Percentiles rank a stretch among this genome's conserved stretches.
Conservation (phyloP, 176 grass and related monocot genomes). For the Oryza glumipatula region DNA sequence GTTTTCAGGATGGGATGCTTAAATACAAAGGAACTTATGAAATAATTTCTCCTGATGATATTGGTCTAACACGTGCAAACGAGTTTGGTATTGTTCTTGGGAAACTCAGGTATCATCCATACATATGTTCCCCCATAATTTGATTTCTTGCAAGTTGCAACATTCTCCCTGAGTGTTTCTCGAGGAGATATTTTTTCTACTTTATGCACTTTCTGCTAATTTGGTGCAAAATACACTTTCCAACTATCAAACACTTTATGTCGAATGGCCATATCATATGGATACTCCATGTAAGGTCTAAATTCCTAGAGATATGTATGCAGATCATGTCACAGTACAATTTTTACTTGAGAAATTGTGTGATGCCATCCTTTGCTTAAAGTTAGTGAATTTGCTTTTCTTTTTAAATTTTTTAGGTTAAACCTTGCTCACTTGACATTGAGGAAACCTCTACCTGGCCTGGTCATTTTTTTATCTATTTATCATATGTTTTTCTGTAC, state of each 20-base stretch:
- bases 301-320: neutral
- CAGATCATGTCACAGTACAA: neutral
- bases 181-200: neutral
- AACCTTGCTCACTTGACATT: slow-evolving; percentile 13
- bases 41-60: slow-evolving; percentile 97
- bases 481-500: neutral
- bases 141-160: neutral
- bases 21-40: slow-evolving; percentile 98
- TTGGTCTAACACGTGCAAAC: slow-evolving; percentile 91
- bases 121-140: neutral
- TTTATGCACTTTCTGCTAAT: slow-evolving; percentile 6
- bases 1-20: slow-evolving; percentile 93
- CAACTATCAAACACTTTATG: slow-evolving; percentile 17
- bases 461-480: neutral
- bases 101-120: slow-evolving; percentile 79
- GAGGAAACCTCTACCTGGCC: neutral
- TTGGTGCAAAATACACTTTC: neutral
- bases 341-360: neutral
- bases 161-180: neutral
- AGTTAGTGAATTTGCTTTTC: neutral
- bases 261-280: neutral
- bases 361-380: neutral
- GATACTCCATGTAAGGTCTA: neutral
- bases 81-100: slow-evolving; percentile 97
- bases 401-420: neutral